Percentiles rank a stretch among this genome's conserved stretches.
These are phyloP conservation scores for Sapria himalayana DNA, from an alignment of 345 rosid genomes.

Conservation along the genomic window DNA sequence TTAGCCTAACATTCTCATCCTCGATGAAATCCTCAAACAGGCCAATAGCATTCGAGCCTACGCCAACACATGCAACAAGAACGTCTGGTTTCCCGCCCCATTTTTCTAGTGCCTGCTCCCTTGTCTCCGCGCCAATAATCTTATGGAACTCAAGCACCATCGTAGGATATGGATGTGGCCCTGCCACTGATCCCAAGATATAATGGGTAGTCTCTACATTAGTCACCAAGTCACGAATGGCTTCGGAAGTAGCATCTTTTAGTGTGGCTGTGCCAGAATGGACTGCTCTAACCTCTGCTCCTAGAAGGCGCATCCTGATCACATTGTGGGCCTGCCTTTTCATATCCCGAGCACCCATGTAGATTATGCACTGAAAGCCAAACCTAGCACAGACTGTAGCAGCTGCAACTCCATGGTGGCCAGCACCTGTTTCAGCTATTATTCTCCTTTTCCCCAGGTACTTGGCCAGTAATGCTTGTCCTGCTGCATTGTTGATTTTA, in stretches of 20 bases:
- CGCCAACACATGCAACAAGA: constrained; percentile 60
- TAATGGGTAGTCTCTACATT: constrained; percentile 25
- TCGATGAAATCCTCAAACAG: constrained; percentile 48
- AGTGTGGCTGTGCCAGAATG: constrained; percentile 58
- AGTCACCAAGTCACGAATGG: constrained; percentile 45
- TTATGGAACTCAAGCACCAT: constrained; percentile 76
- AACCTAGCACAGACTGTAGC: constrained; percentile 82
- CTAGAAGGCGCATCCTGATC: constrained; percentile 31
- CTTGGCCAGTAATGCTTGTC: constrained; percentile 67
- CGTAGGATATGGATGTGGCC: constrained; percentile 69
- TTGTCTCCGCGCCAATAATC: constrained; percentile 67
- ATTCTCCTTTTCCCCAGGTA: constrained; percentile 38
- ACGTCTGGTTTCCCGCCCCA: constrained; percentile 88
- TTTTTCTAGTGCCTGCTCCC: constrained; percentile 49
- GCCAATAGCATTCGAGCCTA: constrained; percentile 77
- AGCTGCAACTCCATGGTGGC: constrained; percentile 77
- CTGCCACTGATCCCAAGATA: constrained; percentile 44
- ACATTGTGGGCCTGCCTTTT: constrained; percentile 47
- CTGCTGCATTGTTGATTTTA: constrained; percentile 74
- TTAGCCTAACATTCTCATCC: constrained; percentile 43
- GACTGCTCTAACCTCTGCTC: constrained; percentile 59
- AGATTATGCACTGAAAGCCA: constrained; percentile 34
- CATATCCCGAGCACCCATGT: constrained; percentile 50
- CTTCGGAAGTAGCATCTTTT: constrained; percentile 58
- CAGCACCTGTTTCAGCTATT: constrained; percentile 67